Percentiles rank a stretch among this genome's conserved stretches.
These are phyloP conservation scores for Globisporangium nagaii DNA, from an alignment of 352 stramenopile genomes.

Conservation along the genomic window DNA sequence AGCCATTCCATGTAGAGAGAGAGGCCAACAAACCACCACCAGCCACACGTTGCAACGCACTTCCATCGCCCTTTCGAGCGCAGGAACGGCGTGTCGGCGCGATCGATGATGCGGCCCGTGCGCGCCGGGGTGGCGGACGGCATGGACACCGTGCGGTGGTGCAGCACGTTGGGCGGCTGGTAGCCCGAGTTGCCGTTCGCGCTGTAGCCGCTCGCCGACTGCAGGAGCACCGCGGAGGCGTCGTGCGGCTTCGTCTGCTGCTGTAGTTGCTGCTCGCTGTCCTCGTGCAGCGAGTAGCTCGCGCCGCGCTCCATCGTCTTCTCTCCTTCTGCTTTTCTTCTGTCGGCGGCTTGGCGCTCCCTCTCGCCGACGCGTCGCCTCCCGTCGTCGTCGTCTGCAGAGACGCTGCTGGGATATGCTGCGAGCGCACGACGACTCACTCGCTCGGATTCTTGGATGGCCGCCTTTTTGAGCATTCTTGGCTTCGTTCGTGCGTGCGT, in stretches of 20 bases:
- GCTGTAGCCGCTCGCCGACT: slow-evolving; percentile 14
- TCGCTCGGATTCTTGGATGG: neutral
- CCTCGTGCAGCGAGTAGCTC: slow-evolving; percentile 46
- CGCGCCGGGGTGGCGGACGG: slow-evolving; percentile 6
- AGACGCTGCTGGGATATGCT: too few species aligned
- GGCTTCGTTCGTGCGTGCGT: neutral
- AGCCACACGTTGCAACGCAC: slow-evolving; percentile 23
- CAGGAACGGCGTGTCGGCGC: slow-evolving; percentile 53
- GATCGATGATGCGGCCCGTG: slow-evolving; percentile 70
- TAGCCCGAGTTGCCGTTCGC: slow-evolving; percentile 7
- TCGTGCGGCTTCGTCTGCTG: slow-evolving; percentile 8
- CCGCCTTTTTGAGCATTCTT: neutral
- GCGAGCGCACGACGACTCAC: too few species aligned
- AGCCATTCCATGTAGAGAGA: too few species aligned
- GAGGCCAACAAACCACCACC: slow-evolving; percentile 1
- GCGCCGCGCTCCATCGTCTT: slow-evolving; percentile 28
- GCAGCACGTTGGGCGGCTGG: slow-evolving; percentile 6
- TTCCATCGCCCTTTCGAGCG: slow-evolving; percentile 78
- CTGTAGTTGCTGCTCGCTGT: slow-evolving; percentile 17
- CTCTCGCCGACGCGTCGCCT: too few species aligned
- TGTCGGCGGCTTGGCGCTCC: neutral
- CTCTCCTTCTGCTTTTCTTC: neutral
- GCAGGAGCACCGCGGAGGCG: slow-evolving; percentile 2
- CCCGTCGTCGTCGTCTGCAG: too few species aligned
- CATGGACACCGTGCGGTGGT: slow-evolving; percentile 9